Evolutionary conservation across 129 eudicot species (phyloP), one percentile per base, ranked within the genome.

Genomic region (Smallanthus sonchifolius): DNA sequence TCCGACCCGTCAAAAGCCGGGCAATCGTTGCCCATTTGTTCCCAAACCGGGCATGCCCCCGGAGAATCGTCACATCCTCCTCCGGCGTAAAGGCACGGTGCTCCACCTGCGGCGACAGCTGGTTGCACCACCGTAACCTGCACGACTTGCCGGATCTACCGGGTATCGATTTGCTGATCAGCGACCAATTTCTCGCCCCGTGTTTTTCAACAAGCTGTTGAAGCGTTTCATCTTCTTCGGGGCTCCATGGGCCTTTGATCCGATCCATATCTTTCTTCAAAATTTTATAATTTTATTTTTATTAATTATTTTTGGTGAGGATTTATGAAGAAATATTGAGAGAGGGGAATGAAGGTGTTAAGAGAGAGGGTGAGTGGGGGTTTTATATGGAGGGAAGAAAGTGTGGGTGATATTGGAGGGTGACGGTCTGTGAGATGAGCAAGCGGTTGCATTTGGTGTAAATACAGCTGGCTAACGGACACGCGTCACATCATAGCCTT

Each of bases 391-490:
- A 69, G 64, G 69, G 69, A 10, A 60, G 5, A 34, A 65, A 7
- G 61, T 28, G 83, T 67, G 69, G 87, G 75, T 73, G 81, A 79
- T 78, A 68, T 49, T 68, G 43, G 36, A 13, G 24, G 80, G 74
- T 38, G 75, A 85, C 43, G 6, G 76, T 1, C 75, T 34, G 79
- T 77, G 82, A 77, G 65, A 7, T 10, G 51, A 77, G 76, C 39
- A 72, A 83, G 87, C 90, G 94, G 91, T 83, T 87, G 88, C 70
- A 68, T 76, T 77, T 83, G 79, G 79, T 57, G 62, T 79, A 70
- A 54, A 82, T 85, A 90, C 96, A 90, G 91, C 92, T 87, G 96
- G 84, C 57, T 32, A 90, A 77, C 84, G 81, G 87, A 85, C 92
- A 83, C 92, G 92, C 88, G 90, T 84, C 87, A 79, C 80, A 78